Conservation (phyloP, 2,329 filamentous ascomycete genomes). For the Blumeria graminis region DNA sequence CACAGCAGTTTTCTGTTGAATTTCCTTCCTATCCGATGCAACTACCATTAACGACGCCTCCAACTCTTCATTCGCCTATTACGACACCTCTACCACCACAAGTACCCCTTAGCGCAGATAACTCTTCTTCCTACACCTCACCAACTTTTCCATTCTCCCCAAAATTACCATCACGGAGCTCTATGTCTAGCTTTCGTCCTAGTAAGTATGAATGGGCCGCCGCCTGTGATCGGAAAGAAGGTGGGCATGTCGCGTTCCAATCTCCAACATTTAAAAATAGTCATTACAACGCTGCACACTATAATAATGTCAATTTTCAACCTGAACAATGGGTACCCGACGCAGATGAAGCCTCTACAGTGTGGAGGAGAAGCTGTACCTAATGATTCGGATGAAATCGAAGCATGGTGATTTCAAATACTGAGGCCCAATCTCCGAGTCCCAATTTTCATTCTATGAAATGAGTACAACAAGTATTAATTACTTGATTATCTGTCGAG, state of each 20-base stretch:
- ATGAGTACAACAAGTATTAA: too few species aligned
- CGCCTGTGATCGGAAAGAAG: constrained; percentile 12
- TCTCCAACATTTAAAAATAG: constrained; percentile 41
- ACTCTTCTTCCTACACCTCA: constrained; percentile 6
- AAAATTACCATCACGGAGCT: constrained; percentile 8
- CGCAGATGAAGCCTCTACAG: constrained; percentile 9
- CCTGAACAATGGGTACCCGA: constrained; percentile 24
- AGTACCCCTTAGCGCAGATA: constrained; percentile 8
- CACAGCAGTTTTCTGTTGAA: constrained; percentile 10
- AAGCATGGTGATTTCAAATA: too few species aligned
- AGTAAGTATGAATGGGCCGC: constrained; percentile 15
- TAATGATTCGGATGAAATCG: background rate
- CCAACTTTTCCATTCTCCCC: constrained; percentile 5
- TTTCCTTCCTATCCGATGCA: constrained; percentile 8
- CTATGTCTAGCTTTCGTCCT: constrained; percentile 12
- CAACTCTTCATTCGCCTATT: constrained; percentile 6
- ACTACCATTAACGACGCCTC: constrained; percentile 6
- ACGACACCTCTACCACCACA: constrained; percentile 5
- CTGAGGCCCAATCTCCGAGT: too few species aligned
- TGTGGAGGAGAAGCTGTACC: constrained; percentile 7
- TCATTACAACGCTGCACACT: constrained; percentile 42
- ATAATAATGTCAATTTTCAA: constrained; percentile 37
- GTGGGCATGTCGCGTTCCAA: constrained; percentile 11
- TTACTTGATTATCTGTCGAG: too few species aligned
- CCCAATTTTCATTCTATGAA: too few species aligned